Evolutionary conservation across 306 rosid genomes (phyloP).

Genomic region (Cucumis hystrix): DNA sequence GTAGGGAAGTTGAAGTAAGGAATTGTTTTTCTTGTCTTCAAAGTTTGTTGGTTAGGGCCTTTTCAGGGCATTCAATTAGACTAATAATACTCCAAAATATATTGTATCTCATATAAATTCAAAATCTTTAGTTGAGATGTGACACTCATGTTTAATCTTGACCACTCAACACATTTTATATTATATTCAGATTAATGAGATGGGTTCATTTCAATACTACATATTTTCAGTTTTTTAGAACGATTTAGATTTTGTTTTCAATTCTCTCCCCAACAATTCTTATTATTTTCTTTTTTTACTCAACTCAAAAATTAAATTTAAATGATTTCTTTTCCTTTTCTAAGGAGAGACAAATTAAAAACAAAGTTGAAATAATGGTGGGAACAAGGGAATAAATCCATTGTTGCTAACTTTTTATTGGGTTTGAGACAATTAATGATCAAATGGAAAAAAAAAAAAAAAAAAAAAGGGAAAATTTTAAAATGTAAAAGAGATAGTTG

Average conservation of each 20-base stretch:
- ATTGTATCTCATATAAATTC: no score
- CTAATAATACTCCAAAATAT: no score
- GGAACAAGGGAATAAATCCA: neutral
- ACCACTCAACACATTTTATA: neutral
- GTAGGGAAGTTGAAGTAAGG: neutral
- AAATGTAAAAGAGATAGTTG: neutral
- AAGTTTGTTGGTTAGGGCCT: neutral
- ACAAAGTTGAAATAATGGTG: constrained; percentile 1
- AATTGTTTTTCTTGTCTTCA: neutral
- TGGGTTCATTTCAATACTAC: no score
- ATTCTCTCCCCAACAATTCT: no score
- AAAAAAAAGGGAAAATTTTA: neutral
- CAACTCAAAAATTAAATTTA: neutral
- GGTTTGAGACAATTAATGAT: neutral
- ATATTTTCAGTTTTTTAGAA: no score
- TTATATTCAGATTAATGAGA: neutral
- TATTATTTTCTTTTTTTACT: neutral
- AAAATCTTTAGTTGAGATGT: neutral
- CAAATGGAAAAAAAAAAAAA: neutral
- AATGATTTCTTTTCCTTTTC: neutral
- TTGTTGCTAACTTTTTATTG: constrained; percentile 1
- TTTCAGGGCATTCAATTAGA: neutral
- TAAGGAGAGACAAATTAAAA: neutral
- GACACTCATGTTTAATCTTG: neutral
- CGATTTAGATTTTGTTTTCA: no score